Evolutionary conservation across 169 alveolate species (phyloP).

Genomic region (Plasmodium gonderi): DNA sequence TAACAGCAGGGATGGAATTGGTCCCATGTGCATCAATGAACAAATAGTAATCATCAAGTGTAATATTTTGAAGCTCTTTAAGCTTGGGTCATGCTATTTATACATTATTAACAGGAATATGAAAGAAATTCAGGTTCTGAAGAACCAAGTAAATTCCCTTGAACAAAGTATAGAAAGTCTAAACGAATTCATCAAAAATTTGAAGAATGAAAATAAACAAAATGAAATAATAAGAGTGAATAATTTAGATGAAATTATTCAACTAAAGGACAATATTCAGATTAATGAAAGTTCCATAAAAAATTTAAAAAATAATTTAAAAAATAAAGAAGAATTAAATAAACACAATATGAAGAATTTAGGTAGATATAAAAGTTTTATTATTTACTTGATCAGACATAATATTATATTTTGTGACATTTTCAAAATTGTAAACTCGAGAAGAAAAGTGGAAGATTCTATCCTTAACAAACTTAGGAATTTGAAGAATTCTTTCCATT

Average conservation of each 20-base stretch:
- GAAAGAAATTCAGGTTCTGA: slow-evolving; percentile 39
- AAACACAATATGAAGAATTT: background rate
- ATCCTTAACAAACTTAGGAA: background rate
- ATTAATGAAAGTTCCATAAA: slow-evolving; percentile 12
- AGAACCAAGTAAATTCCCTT: slow-evolving; percentile 2
- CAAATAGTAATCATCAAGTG: slow-evolving; percentile 29
- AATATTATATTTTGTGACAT: slow-evolving; percentile 17
- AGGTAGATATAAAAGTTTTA: slow-evolving; percentile 19
- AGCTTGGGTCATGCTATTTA: slow-evolving; percentile 41
- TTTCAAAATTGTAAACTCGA: background rate
- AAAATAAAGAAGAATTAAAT: slow-evolving; percentile 36
- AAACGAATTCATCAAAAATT: slow-evolving; percentile 13
- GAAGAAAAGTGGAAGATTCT: slow-evolving; percentile 2
- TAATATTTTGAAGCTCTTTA: slow-evolving; percentile 38
- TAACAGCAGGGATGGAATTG: too few relatives aligned
- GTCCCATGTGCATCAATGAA: too few relatives aligned
- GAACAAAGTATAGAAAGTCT: slow-evolving; percentile 26
- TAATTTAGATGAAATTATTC: slow-evolving; percentile 1
- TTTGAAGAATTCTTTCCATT: background rate
- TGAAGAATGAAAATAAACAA: slow-evolving; percentile 32
- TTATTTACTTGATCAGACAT: slow-evolving; percentile 13
- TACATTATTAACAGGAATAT: slow-evolving; percentile 54
- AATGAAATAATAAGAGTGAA: slow-evolving; percentile 13
- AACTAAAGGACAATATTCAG: slow-evolving; percentile 14
- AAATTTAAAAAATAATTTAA: background rate